A percentile compares a stretch with the other conserved stretches of the same genome.
Evolutionary conservation across 208 protist species (phyloP).

Genomic region (Plasmodiophora brassicae): DNA sequence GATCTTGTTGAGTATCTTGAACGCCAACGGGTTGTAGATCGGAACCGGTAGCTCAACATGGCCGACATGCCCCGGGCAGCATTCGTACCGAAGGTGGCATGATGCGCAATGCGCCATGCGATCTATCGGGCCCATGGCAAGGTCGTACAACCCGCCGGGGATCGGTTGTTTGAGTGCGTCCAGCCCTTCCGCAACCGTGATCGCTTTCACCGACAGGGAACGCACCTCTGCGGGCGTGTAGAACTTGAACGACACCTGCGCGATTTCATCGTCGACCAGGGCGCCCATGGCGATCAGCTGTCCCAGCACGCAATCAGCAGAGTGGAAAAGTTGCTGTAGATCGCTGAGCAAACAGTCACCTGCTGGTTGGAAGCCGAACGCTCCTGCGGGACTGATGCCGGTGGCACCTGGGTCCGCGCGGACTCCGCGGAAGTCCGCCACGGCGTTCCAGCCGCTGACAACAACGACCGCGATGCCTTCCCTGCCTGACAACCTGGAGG

Average conservation of each 20-base stretch:
- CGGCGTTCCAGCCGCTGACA: too few relatives aligned
- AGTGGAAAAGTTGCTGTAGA: too few relatives aligned
- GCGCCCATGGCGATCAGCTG: background rate
- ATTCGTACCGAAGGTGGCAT: conserved; percentile 61
- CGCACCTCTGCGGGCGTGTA: conserved; percentile 64
- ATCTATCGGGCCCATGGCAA: conserved; percentile 68
- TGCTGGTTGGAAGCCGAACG: too few relatives aligned
- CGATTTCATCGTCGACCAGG: background rate
- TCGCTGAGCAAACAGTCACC: too few relatives aligned
- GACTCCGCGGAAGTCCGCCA: too few relatives aligned
- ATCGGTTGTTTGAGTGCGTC: conserved; percentile 64
- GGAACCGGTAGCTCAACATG: conserved; percentile 77
- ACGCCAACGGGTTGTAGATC: conserved; percentile 74
- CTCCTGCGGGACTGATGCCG: too few relatives aligned
- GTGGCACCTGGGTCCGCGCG: too few relatives aligned
- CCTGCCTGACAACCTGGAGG: conserved; percentile 29
- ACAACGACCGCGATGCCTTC: too few relatives aligned
- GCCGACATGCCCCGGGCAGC: conserved; percentile 80
- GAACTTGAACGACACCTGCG: conserved; percentile 64
- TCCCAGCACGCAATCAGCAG: too few relatives aligned
- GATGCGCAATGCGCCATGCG: conserved; percentile 61
- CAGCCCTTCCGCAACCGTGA: conserved; percentile 61
- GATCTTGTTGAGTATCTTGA: conserved; percentile 60
- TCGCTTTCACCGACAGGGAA: conserved; percentile 60
- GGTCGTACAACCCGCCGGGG: conserved; percentile 72